Conservation (phyloP, 352 stramenopile genomes). For the Phytophthora hybrid region DNA sequence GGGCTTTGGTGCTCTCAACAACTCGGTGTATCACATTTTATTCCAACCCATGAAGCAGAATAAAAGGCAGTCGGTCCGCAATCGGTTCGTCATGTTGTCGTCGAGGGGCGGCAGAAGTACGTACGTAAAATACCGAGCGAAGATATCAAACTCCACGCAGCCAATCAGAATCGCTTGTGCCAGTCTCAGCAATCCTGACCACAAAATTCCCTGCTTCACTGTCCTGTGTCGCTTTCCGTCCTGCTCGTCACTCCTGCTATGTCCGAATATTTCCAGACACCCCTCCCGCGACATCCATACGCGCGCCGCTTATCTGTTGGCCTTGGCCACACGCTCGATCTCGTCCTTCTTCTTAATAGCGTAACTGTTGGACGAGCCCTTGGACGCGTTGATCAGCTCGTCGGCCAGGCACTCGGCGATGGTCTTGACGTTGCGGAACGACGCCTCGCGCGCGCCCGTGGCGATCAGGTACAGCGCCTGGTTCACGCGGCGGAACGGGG, state of each 20-base stretch:
- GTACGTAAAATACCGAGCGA: background rate
- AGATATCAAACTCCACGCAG: slow-evolving; percentile 4
- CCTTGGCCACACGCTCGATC: slow-evolving; percentile 99
- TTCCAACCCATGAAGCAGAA: slow-evolving; percentile 51
- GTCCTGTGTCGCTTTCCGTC: background rate
- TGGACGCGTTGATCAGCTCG: slow-evolving; percentile 99
- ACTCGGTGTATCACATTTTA: slow-evolving; percentile 85
- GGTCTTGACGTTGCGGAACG: slow-evolving; percentile 99
- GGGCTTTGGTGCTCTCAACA: slow-evolving; percentile 79
- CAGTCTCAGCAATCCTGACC: no score
- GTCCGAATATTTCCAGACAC: slow-evolving; percentile 7
- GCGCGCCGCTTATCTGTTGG: slow-evolving; percentile 97
- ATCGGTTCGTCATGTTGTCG: slow-evolving; percentile 34
- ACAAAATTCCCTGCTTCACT: slow-evolving; percentile 13
- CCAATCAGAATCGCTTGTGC: background rate
- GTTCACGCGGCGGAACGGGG: slow-evolving; percentile 99
- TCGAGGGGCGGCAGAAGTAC: slow-evolving; percentile 27
- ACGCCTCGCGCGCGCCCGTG: slow-evolving; percentile 97
- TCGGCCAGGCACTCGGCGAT: slow-evolving; percentile 99
- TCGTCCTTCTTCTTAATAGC: slow-evolving; percentile 99
- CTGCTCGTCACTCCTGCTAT: background rate
- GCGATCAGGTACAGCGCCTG: slow-evolving; percentile 99
- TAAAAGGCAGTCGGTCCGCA: slow-evolving; percentile 51
- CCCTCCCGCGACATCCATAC: slow-evolving; percentile 16
- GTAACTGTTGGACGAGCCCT: slow-evolving; percentile 99